These are phyloP conservation scores for Lactarius tabidus DNA, from an alignment of 768 basidiomycete species.

Conservation along the genomic window DNA sequence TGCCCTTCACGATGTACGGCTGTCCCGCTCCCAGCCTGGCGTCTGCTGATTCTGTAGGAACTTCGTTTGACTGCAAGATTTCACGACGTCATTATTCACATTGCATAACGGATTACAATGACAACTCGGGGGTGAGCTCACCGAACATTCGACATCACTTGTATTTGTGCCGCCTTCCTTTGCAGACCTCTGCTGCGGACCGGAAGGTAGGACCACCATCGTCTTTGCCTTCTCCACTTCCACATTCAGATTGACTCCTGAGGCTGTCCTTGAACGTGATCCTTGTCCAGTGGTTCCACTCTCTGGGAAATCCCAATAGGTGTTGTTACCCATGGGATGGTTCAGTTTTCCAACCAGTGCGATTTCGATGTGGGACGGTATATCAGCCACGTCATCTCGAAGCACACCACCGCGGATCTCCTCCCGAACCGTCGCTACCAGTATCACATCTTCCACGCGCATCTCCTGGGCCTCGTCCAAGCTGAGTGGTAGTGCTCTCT, in stretches of 20 bases:
- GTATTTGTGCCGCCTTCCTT: not conserved
- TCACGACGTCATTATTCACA: not conserved
- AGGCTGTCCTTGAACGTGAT: not conserved
- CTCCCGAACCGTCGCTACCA: constrained; percentile 13
- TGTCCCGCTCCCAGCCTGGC: not conserved
- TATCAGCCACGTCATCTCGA: not conserved
- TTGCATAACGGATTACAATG: not conserved
- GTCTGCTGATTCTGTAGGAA: not conserved
- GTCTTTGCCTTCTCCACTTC: not conserved
- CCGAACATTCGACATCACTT: not conserved
- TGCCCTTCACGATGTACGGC: not conserved
- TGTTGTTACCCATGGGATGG: not conserved
- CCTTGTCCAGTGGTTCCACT: not conserved
- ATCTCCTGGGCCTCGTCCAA: constrained; percentile 12
- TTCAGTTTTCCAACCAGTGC: not conserved
- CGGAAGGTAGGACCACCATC: not conserved
- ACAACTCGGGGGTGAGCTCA: not conserved
- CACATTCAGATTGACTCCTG: not conserved
- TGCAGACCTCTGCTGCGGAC: not conserved
- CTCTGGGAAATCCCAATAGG: not conserved
- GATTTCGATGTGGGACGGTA: not conserved
- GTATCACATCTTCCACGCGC: constrained; percentile 13
- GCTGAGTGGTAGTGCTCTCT: constrained; percentile 4
- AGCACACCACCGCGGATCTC: not conserved
- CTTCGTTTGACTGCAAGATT: not conserved